Base-by-base conservation (phyloP, 179 eudicot genomes). In the Sideroxylon spinosum region DNA sequence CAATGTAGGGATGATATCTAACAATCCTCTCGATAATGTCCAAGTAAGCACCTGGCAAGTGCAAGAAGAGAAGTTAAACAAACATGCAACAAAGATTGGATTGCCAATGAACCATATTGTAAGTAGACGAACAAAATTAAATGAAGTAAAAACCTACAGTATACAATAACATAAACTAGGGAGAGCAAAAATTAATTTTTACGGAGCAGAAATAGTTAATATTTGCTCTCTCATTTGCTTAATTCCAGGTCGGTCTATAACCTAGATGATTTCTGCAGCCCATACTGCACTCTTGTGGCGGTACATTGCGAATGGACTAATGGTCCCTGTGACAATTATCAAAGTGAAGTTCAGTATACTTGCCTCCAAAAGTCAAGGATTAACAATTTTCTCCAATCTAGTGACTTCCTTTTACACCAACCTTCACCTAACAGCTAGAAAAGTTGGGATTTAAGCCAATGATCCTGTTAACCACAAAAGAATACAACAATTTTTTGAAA, bases 1-100 rank as follows among this genome's bases (percentile, higher is more conserved):
- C 97, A 20, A 94, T 93, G 98, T 97, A 70, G 98, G 98, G 79
- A 93, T 89, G 60, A 94, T 70, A 82, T 91, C 97, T 2, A 16
- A 90, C 97, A 2, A 91, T 91, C 84, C 91, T 87, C 82, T 90
- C 91, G 75, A 95, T 95, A 46, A 93, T 83, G 86, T 95, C 91
- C 81, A 95, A 82, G 82, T 86, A 85, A 13, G 97, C 82, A 76
- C 98, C 98, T 95, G 91, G 75, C 22, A 85, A 55, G 52, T 65
- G 67, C 71, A 78, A 8, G 29, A 79, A 49, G 46, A 46, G 29
- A 68, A 28, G 7, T 56, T 56, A 23, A 49, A 8, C 9, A 76
- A 44, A 23, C 16, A 52, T 26, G 44, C 44, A 37, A 37, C 44
- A 11, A 16, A 63, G 29, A 50, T 66, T 44, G 28, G n/a, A 68